Evolutionary conservation across 2,329 filamentous ascomycete species (phyloP).

Genomic region (Cadophora malorum): DNA sequence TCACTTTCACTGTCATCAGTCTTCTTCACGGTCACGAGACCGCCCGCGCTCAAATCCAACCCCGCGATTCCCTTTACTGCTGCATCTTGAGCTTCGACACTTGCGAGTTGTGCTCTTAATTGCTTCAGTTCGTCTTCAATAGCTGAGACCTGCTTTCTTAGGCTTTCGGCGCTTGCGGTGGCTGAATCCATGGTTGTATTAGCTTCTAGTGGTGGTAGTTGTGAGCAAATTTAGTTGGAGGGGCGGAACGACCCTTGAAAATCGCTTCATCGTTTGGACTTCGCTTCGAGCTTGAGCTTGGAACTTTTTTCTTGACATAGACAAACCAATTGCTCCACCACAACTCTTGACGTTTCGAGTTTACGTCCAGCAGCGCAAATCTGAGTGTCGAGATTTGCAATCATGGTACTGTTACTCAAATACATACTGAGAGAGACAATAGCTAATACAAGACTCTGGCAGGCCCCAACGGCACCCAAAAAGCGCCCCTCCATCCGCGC

Average conservation of each 20-base stretch:
- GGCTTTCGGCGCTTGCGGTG: slow-evolving; percentile 45
- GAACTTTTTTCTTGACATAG: not conserved
- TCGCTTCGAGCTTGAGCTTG: slow-evolving; percentile 11
- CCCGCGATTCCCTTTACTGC: slow-evolving; percentile 1
- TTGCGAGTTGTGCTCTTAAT: slow-evolving; percentile 54
- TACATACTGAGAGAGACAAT: slow-evolving; percentile 28
- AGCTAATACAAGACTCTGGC: slow-evolving; percentile 34
- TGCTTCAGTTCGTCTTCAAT: slow-evolving; percentile 56
- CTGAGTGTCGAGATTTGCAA: slow-evolving; percentile 5
- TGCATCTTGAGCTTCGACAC: slow-evolving; percentile 34
- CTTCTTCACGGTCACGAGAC: slow-evolving; percentile 29
- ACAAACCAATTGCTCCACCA: not conserved
- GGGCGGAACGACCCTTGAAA: slow-evolving; percentile 20
- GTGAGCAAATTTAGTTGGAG: slow-evolving; percentile 23
- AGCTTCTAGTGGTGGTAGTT: slow-evolving; percentile 7
- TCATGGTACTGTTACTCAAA: slow-evolving; percentile 31
- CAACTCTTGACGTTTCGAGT: not conserved
- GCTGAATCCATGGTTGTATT: slow-evolving; percentile 46
- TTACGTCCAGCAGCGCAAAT: not conserved
- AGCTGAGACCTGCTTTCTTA: slow-evolving; percentile 55
- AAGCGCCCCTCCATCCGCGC: slow-evolving; percentile 64
- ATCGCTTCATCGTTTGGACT: slow-evolving; percentile 19
- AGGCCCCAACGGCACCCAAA: slow-evolving; percentile 54
- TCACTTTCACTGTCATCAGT: not conserved
- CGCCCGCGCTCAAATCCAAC: slow-evolving; percentile 9